These are phyloP conservation scores for Alternaria sp. DNA, from an alignment of 2,329 filamentous ascomycete species.

Conservation along the genomic window DNA sequence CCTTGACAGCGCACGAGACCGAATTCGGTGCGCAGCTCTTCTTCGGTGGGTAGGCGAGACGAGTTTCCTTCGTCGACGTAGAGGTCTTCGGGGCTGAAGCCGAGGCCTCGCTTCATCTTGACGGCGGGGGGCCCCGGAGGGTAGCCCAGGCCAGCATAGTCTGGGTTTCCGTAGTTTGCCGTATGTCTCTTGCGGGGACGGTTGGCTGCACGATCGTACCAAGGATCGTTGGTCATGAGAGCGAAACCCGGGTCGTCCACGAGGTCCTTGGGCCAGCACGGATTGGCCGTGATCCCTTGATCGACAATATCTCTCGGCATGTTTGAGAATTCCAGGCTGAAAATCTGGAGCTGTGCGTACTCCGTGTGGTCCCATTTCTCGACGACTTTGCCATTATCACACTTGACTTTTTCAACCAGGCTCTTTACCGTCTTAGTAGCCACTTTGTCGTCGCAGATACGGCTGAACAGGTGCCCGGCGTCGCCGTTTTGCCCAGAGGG, in stretches of 20 bases:
- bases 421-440: no score
- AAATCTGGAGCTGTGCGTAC: not conserved
- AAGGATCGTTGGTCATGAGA: not conserved
- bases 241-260: slow-evolving; percentile 1
- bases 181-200: not conserved
- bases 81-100: not conserved
- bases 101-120: not conserved
- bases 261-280: not conserved
- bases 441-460: not conserved
- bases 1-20: not conserved
- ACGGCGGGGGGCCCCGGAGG: not conserved
- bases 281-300: not conserved
- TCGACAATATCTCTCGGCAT: not conserved
- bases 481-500: not conserved
- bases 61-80: not conserved
- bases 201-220: not conserved
- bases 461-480: not conserved
- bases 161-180: not conserved
- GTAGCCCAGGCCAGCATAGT: not conserved
- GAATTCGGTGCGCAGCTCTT: not conserved
- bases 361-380: not conserved
- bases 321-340: not conserved
- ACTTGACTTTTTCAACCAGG: not conserved
- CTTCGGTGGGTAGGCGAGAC: not conserved
- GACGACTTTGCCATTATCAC: not conserved